Percentiles rank a stretch among this genome's conserved stretches.
phyloP scores from a whole-genome alignment of 2,329 filamentous ascomycete species.

The Fusarium citri region DNA sequence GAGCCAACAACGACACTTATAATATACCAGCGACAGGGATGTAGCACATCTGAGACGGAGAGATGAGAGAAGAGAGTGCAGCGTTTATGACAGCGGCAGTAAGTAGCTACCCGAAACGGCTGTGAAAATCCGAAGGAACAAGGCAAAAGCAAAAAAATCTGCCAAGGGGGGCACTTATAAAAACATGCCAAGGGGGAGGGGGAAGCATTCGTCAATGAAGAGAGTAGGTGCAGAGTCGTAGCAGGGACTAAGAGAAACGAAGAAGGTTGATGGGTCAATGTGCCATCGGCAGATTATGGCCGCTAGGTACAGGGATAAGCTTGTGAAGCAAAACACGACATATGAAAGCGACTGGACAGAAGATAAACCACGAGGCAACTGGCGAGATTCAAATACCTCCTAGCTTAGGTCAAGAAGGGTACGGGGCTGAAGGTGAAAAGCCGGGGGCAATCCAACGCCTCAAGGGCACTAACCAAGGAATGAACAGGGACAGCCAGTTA shows the following conservation, averaged over 20 bases:
- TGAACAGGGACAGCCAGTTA: conserved; percentile 26
- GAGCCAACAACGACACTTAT: conserved; percentile 23
- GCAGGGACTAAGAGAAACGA: conserved; percentile 12
- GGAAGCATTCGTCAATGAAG: conserved; percentile 15
- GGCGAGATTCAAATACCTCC: conserved; percentile 17
- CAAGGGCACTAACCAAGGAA: conserved; percentile 18
- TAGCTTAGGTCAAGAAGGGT: conserved; percentile 17
- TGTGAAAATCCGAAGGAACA: conserved; percentile 19
- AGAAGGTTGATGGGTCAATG: conserved; percentile 33
- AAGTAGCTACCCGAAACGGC: background rate
- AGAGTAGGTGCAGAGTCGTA: conserved; percentile 8
- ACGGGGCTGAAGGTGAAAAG: conserved; percentile 27
- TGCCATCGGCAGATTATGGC: conserved; percentile 18
- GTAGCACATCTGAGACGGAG: conserved; percentile 29
- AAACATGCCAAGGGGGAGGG: conserved; percentile 16
- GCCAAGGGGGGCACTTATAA: conserved; percentile 30
- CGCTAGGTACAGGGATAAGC: conserved; percentile 33
- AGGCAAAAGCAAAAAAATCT: conserved; percentile 39
- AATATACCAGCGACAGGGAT: conserved; percentile 20
- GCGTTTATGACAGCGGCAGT: conserved; percentile 6
- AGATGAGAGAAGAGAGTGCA: conserved; percentile 34
- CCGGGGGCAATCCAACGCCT: conserved; percentile 18
- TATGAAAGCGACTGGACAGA: conserved; percentile 29
- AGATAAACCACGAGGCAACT: conserved; percentile 21
- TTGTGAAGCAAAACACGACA: conserved; percentile 38